Conservation (phyloP, 2,329 filamentous ascomycete genomes). For the Ploettnerulaceae sp. region DNA sequence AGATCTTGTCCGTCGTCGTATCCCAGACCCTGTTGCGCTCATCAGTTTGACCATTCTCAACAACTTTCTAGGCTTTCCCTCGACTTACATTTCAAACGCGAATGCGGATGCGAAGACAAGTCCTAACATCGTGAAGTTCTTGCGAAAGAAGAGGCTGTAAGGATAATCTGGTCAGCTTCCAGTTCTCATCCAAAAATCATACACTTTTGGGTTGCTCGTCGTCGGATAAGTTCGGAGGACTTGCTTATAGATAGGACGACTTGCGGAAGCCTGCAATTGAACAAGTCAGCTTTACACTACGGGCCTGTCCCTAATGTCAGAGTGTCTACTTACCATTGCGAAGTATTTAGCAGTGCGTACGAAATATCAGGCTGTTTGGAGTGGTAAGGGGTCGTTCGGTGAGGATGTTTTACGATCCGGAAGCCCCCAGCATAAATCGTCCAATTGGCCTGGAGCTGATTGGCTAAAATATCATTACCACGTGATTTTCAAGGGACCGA, state of each 20-base stretch:
- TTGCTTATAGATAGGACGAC: constrained; percentile 33
- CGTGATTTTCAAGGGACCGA: too few relatives aligned
- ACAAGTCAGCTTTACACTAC: constrained; percentile 19
- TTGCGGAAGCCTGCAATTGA: constrained; percentile 30
- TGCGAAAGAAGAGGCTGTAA: constrained; percentile 73
- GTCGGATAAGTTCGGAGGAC: constrained; percentile 20
- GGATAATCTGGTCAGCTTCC: constrained; percentile 15
- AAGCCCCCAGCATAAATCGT: constrained; percentile 6
- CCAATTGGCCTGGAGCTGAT: too few relatives aligned
- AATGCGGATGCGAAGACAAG: constrained; percentile 85
- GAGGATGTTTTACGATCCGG: constrained; percentile 23
- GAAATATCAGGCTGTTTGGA: constrained; percentile 12
- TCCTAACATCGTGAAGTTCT: constrained; percentile 82
- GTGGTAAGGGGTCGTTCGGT: constrained; percentile 15
- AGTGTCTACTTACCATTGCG: constrained; percentile 31
- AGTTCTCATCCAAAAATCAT: background rate
- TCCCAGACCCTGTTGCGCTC: constrained; percentile 67
- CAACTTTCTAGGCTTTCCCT: background rate
- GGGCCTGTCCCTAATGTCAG: background rate
- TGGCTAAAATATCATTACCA: too few relatives aligned
- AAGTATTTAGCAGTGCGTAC: constrained; percentile 15
- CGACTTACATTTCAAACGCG: constrained; percentile 82
- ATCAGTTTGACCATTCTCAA: constrained; percentile 11
- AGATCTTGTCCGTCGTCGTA: constrained; percentile 73
- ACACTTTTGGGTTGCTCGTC: background rate